Base-by-base conservation (phyloP, 768 basidiomycete species). In the Amanita subjunquillea region DNA sequence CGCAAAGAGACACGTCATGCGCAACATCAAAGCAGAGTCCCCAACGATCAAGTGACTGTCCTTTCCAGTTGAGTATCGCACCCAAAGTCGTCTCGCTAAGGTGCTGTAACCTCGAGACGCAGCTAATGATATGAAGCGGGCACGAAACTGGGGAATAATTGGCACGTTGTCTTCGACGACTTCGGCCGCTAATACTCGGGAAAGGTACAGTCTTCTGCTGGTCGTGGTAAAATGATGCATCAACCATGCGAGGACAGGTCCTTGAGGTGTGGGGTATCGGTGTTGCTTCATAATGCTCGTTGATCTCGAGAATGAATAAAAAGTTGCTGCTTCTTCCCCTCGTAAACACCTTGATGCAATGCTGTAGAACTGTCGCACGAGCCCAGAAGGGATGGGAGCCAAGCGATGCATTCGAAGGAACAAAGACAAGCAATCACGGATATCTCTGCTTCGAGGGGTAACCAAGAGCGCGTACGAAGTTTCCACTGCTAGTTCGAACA, bases 71-170 rank as follows among this genome's bases (percentile, higher is more conserved):
- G 76, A 65, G 60, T 77, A 82, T 55, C 72, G 70, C 56, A 78
- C 75, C 80, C 82, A 87, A 15, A 87, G 70, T 6, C 60, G 57
- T 17, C 81, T 71, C 20, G 83, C 77, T 13, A 72, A 61, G 4
- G 56, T 62, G 3, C 73, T 72, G 43, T 79, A 74, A 6, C 83
- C 80, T 22, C 65, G 61, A 23, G 62, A 57, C 1, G 82, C 83
- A 6, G 66, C 56, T 15, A 71, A 55, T 0, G 69, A 58, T 53
- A 87, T 75, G 55, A 86, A 75, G 5, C 60, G 61, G 3, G 74
- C 71, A n/a, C 81, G 76, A 54, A 66, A 66, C 32, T 69, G 60
- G 3, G 69, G 56, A 2, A 75, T 73, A 41, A 87, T 61, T 2
- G 63, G 60, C 9, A 74, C 63, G 41, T 68, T 59, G 12, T 65